A percentile compares a stretch with the other conserved stretches of the same genome.
phyloP scores from a whole-genome alignment of 495 filamentous ascomycete species.

The Peziza echinospora region DNA sequence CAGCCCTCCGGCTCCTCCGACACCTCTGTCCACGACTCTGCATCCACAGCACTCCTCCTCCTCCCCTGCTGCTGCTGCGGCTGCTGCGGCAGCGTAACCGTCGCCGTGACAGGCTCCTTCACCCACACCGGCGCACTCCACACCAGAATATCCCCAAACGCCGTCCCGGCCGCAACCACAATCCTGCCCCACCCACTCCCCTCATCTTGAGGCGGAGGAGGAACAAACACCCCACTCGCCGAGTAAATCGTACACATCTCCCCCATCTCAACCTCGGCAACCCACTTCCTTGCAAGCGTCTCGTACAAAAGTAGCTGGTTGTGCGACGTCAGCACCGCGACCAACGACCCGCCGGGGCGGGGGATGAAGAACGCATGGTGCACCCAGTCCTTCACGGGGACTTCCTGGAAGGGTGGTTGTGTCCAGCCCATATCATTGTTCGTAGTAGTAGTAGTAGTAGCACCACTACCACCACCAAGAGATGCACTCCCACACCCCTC shows the following conservation, averaged over 20 bases:
- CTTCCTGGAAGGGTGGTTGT: constrained; percentile 7
- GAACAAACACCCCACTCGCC: constrained; percentile 33
- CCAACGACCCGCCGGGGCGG: constrained; percentile 9
- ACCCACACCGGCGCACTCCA: constrained; percentile 44
- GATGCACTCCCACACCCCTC: background rate
- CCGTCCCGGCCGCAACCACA: constrained; percentile 69
- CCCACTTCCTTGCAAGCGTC: constrained; percentile 7
- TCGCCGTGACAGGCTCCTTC: background rate
- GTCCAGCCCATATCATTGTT: constrained; percentile 1
- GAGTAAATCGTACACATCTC: constrained; percentile 77
- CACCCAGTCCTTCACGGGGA: constrained; percentile 54
- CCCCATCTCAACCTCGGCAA: constrained; percentile 32
- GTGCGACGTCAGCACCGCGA: constrained; percentile 54
- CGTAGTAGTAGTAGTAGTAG: constrained; percentile 7
- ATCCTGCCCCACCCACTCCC: constrained; percentile 35
- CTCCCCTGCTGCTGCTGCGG: no score
- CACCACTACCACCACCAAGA: constrained; percentile 4
- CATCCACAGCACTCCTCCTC: background rate
- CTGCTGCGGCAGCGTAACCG: no score
- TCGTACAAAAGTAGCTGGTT: constrained; percentile 42
- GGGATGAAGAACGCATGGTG: constrained; percentile 43
- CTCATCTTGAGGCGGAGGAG: constrained; percentile 7
- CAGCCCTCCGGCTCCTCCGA: constrained; percentile 1
- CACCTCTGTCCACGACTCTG: background rate
- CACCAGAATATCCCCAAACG: constrained; percentile 77